A percentile compares a stretch with the other conserved stretches of the same genome.
These are phyloP conservation scores for Arthrobotrys sinensis DNA, from an alignment of 2,329 filamentous ascomycete species.

Conservation along the genomic window DNA sequence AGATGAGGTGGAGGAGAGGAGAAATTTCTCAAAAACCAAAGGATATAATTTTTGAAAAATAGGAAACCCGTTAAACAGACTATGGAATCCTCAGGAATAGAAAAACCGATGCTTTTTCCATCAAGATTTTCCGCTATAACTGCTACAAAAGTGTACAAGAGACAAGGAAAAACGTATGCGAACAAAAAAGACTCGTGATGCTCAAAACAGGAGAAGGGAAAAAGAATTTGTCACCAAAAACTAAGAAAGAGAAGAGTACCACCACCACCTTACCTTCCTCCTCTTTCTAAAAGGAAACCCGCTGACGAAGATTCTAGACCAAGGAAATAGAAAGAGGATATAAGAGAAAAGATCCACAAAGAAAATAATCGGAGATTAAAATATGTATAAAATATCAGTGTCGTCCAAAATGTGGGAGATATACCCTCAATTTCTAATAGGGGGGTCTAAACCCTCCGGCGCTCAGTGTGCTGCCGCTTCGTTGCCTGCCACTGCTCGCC, in stretches of 20 bases:
- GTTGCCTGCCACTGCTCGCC: conserved; percentile 23
- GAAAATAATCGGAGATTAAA: conserved; percentile 28
- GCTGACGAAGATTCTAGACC: conserved; percentile 17
- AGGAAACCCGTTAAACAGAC: neutral
- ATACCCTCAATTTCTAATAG: conserved; percentile 30
- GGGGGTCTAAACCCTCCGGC: conserved; percentile 52
- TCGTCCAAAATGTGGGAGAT: neutral
- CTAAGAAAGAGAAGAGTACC: conserved; percentile 1
- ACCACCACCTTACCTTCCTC: neutral
- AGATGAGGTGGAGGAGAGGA: neutral
- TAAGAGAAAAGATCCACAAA: conserved; percentile 12
- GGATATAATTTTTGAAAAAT: neutral
- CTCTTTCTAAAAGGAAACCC: conserved; percentile 17
- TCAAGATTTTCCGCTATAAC: conserved; percentile 26
- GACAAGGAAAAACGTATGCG: conserved; percentile 11
- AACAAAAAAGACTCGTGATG: conserved; percentile 27
- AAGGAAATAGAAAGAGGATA: conserved; percentile 36
- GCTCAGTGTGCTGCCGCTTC: conserved; percentile 55
- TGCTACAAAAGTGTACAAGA: conserved; percentile 18
- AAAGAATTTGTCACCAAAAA: conserved; percentile 39
- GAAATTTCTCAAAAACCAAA: neutral
- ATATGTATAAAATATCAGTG: conserved; percentile 13
- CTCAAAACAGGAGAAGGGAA: conserved; percentile 15
- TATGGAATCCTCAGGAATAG: conserved; percentile 3
- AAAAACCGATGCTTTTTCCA: conserved; percentile 16